Evolutionary conservation across 1,284 basidiomycete genomes (phyloP), one percentile per base, ranked within the genome.

Genomic region (Moesziomyces sp.): DNA sequence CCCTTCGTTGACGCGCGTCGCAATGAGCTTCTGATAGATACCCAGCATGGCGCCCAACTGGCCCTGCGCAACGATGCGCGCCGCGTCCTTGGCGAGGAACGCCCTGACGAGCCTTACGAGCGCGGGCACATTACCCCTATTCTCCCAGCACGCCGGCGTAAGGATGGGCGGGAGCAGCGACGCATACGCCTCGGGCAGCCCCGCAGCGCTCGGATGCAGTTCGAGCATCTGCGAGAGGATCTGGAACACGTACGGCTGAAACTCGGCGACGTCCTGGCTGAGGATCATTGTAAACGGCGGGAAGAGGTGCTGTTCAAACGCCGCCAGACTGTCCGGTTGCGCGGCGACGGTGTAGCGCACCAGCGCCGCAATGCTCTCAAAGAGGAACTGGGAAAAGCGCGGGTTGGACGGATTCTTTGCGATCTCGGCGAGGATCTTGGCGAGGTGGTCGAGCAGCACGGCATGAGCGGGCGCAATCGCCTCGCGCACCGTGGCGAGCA

Each of bases 371-470:
- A 99, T 90, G 82, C 91, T 92, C 86, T 99, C 96, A 81, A 99
- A 99, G 71, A 93, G 92, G 83, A 94, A 97, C 83, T 99, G 97
- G 84, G 95, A 95, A 86, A 99, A 99, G 73, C 92, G 91, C 0
- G 97, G 96, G 85, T 99, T 99, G 84, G 92, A 94, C 14, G 97
- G 96, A 83, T 99, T 99, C 86, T 92, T 93, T 72, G 91, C 92
- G 77, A 97, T 95, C 64, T 92, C 88, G 18, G 90, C 90, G 8
- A 98, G 87, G 76, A 98, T 96, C 44, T 85, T 86, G 53, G 94
- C 91, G 3, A 99, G 88, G 21, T 92, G 90, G 46, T 85, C 86
- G 3, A 99, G 87, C 11, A 91, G 88, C n/a, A 86, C 86, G 63
- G 90, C 88, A 78, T 91, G 91, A 3, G 86, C 87, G 0, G 91